Evolutionary conservation across 495 filamentous ascomycete species (phyloP).

Genomic region (Staphylotrichum longicolle): DNA sequence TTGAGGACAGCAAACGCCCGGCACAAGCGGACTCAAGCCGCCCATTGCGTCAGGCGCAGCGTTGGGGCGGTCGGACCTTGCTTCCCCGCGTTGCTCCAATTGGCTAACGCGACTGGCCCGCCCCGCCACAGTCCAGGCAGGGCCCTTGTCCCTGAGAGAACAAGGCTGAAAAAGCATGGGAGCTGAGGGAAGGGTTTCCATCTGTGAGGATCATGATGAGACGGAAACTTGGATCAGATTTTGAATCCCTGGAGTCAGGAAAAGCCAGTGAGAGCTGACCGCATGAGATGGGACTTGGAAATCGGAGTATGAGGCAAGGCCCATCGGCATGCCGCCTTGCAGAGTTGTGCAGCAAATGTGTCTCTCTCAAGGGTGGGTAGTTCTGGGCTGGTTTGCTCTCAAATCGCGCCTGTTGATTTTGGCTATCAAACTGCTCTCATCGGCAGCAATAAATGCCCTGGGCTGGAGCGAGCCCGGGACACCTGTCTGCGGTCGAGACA

Average conservation of each 20-base stretch:
- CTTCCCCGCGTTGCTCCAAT: constrained; percentile 10
- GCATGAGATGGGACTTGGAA: too few relatives aligned
- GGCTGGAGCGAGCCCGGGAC: constrained; percentile 12
- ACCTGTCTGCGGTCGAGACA: constrained; percentile 1
- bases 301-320: too few relatives aligned
- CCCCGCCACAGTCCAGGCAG: constrained; percentile 8
- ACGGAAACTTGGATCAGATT: too few relatives aligned
- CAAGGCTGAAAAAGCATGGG: constrained; percentile 11
- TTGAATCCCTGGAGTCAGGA: too few relatives aligned
- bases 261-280: too few relatives aligned
- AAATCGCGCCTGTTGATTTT: background rate
- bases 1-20: constrained; percentile 15
- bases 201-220: too few relatives aligned
- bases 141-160: constrained; percentile 2
- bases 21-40: background rate
- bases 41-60: constrained; percentile 9
- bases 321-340: too few relatives aligned
- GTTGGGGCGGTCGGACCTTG: background rate
- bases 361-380: too few relatives aligned
- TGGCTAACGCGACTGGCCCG: constrained; percentile 2
- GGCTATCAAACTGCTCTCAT: constrained; percentile 12
- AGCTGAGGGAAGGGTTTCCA: background rate
- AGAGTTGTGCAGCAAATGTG: too few relatives aligned
- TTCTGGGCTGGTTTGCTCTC: background rate
- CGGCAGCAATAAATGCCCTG: background rate